phyloP scores from a whole-genome alignment of 108 stramenopile species.

The Asterionellopsis glacialis region DNA sequence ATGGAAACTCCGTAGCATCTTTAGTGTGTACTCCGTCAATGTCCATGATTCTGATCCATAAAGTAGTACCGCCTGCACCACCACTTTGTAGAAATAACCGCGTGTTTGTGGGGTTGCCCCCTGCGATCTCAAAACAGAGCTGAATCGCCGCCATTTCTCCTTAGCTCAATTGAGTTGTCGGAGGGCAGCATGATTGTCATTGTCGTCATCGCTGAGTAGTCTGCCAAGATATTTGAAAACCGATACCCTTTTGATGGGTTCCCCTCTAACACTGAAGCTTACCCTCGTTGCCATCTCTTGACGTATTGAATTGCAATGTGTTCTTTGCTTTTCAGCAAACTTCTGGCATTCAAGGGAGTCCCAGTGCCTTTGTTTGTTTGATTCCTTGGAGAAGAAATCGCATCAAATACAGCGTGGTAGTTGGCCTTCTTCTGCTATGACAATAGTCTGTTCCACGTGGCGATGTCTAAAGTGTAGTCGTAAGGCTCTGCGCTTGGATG shows the following conservation, averaged over 20 bases:
- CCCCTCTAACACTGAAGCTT: background rate
- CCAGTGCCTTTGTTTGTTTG: too few species aligned
- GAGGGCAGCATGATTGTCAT: conserved; percentile 13
- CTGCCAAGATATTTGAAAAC: conserved; percentile 26
- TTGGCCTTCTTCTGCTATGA: conserved; percentile 2
- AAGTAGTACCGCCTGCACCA: conserved; percentile 20
- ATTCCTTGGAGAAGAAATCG: too few species aligned
- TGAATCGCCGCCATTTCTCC: conserved; percentile 8
- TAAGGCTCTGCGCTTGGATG: too few species aligned
- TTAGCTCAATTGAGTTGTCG: conserved; percentile 11
- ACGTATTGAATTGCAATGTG: too few species aligned
- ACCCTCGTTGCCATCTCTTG: too few species aligned
- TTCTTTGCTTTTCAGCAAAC: too few species aligned
- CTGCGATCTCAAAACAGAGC: conserved; percentile 4
- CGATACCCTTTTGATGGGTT: conserved; percentile 10
- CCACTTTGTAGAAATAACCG: conserved; percentile 18
- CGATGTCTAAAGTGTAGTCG: conserved; percentile 3
- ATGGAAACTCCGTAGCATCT: too few species aligned
- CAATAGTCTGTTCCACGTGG: background rate
- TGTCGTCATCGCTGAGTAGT: conserved; percentile 11
- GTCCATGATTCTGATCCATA: conserved; percentile 25
- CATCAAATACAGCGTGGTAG: too few species aligned
- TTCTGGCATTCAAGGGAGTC: too few species aligned
- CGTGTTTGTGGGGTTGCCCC: conserved; percentile 7
- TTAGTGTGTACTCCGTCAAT: too few species aligned